These are phyloP conservation scores for Botrytis hyacinthi DNA, from an alignment of 2,329 filamentous ascomycete species.

Conservation along the genomic window DNA sequence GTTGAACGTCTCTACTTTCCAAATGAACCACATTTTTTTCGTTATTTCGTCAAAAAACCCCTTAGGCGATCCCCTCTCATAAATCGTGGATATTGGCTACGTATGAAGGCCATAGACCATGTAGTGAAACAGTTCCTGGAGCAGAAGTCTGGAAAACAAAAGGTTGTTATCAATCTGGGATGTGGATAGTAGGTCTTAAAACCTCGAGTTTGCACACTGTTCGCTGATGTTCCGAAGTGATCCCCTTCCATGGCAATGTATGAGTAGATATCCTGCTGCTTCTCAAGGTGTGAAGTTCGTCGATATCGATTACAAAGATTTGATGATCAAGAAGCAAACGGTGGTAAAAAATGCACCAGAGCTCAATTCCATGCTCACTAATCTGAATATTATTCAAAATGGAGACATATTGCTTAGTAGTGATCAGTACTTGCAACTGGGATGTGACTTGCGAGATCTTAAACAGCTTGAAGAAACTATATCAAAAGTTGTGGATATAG, in stretches of 20 bases:
- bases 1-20: conserved; percentile 87
- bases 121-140: conserved; percentile 72
- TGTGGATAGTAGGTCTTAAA: conserved; percentile 75
- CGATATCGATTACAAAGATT: conserved; percentile 80
- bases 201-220: conserved; percentile 10
- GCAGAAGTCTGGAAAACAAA: conserved; percentile 53
- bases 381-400: conserved; percentile 43
- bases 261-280: conserved; percentile 60
- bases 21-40: conserved; percentile 76
- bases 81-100: conserved; percentile 61
- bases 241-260: conserved; percentile 80
- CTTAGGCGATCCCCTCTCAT: conserved; percentile 83
- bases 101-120: conserved; percentile 74
- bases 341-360: conserved; percentile 63
- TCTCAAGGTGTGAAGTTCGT: conserved; percentile 66
- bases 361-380: conserved; percentile 52
- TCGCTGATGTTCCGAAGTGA: conserved; percentile 55
- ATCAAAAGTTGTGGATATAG: conserved; percentile 54
- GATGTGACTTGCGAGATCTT: conserved; percentile 75
- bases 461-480: conserved; percentile 58
- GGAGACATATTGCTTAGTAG: conserved; percentile 59
- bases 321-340: conserved; percentile 71
- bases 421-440: conserved; percentile 72
- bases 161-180: conserved; percentile 79
- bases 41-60: conserved; percentile 82